Evolutionary conservation across 176 grass and related monocot genomes (phyloP).

Genomic region (Triticum urartu): DNA sequence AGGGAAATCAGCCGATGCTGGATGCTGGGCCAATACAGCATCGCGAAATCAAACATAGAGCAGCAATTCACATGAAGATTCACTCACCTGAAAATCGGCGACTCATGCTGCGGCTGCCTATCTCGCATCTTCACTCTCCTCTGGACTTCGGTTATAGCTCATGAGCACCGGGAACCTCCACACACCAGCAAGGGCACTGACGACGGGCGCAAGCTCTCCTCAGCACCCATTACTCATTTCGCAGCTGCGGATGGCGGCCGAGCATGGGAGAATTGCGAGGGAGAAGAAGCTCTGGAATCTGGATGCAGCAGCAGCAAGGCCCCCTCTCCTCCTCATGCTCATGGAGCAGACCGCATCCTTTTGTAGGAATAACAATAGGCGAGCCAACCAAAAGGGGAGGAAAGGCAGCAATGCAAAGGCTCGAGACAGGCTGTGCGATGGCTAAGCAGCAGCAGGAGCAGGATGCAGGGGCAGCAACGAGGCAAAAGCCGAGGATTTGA

Average conservation of each 20-base stretch:
- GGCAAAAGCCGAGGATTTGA: constrained; percentile 30
- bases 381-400: constrained; percentile 43
- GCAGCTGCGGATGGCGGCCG: not conserved
- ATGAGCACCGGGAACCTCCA: constrained; percentile 22
- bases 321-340: constrained; percentile 5
- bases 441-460: constrained; percentile 16
- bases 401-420: constrained; percentile 32
- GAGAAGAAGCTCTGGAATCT: not conserved
- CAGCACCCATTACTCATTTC: constrained; percentile 49
- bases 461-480: constrained; percentile 29
- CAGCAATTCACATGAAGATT: constrained; percentile 4
- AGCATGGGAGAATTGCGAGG: not conserved
- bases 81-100: constrained; percentile 39
- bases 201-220: constrained; percentile 7
- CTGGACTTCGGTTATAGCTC: constrained; percentile 23
- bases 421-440: constrained; percentile 46
- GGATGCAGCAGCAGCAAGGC: constrained; percentile 16
- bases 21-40: not conserved
- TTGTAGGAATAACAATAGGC: constrained; percentile 45
- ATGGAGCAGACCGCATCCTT: constrained; percentile 35
- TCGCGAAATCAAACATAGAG: constrained; percentile 8
- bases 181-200: not conserved
- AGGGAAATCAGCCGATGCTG: not conserved
- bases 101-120: constrained; percentile 33
- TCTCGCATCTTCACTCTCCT: constrained; percentile 39